A percentile compares a stretch with the other conserved stretches of the same genome.
These are phyloP conservation scores for Wickerhamiella australiensis DNA, from an alignment of 805 yeast genomes.

Conservation along the genomic window DNA sequence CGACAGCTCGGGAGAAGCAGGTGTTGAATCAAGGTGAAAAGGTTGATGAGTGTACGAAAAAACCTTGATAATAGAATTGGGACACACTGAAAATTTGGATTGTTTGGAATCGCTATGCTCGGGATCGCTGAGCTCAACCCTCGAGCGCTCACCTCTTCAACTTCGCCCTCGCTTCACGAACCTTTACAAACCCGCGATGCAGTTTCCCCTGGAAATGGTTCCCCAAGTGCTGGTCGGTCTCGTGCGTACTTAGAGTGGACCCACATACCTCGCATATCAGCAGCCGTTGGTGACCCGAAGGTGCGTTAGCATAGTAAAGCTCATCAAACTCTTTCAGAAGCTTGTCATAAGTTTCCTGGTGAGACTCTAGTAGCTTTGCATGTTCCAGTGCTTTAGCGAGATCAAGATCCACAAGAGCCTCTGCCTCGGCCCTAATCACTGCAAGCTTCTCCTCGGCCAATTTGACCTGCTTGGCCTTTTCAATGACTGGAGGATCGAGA, in stretches of 20 bases:
- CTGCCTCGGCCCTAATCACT: slow-evolving; percentile 36
- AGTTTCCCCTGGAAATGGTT: slow-evolving; percentile 84
- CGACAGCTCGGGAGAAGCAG: too few relatives aligned
- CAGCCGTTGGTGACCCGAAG: slow-evolving; percentile 75
- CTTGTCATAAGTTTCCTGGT: slow-evolving; percentile 21
- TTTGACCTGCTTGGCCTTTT: slow-evolving; percentile 19
- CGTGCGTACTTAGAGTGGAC: slow-evolving; percentile 72
- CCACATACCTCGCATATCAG: slow-evolving; percentile 89
- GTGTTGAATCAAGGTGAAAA: too few relatives aligned
- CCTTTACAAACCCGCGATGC: slow-evolving; percentile 68
- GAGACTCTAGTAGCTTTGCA: slow-evolving; percentile 38
- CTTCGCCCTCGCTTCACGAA: slow-evolving; percentile 34
- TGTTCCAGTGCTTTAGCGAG: slow-evolving; percentile 46
- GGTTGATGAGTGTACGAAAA: too few relatives aligned
- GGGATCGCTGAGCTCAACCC: too few relatives aligned
- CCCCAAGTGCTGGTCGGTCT: slow-evolving; percentile 76
- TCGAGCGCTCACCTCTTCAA: not conserved
- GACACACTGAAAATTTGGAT: too few relatives aligned
- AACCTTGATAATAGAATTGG: too few relatives aligned
- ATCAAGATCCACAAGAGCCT: not conserved
- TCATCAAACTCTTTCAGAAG: slow-evolving; percentile 26
- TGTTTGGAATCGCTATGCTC: too few relatives aligned
- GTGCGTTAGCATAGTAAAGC: slow-evolving; percentile 46
- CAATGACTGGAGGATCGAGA: slow-evolving; percentile 36
- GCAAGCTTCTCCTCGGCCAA: slow-evolving; percentile 34